These are phyloP conservation scores for Lentinula novae-zelandiae DNA, from an alignment of 1,284 basidiomycete genomes.

Conservation along the genomic window DNA sequence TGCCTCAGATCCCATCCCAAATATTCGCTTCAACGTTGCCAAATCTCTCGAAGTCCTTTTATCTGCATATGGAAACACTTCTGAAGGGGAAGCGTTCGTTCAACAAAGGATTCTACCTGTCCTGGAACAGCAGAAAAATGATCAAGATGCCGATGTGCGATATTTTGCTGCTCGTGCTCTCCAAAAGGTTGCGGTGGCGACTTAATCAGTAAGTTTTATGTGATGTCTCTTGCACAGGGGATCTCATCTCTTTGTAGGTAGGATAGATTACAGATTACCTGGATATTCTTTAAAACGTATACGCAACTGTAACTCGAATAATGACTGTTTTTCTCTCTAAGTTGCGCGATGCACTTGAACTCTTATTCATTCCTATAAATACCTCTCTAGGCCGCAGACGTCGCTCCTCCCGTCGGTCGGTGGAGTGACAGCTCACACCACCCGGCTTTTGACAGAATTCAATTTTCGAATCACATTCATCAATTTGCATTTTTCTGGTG, in stretches of 20 bases:
- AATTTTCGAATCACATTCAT: neutral
- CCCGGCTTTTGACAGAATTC: neutral
- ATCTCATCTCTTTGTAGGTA: neutral
- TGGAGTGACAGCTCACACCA: neutral
- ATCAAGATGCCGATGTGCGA: conserved; percentile 93
- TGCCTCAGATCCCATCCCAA: conserved; percentile 92
- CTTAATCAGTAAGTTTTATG: neutral
- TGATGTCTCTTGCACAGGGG: neutral
- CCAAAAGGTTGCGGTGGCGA: conserved; percentile 43
- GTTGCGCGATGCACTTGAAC: neutral
- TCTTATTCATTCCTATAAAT: neutral
- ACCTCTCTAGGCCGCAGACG: neutral
- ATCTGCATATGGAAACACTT: conserved; percentile 57
- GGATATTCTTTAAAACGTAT: conserved; percentile 1
- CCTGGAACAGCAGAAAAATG: conserved; percentile 85
- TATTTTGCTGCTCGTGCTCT: conserved; percentile 77
- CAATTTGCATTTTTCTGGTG: neutral
- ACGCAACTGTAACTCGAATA: conserved; percentile 1
- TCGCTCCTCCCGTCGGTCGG: neutral
- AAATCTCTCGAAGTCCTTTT: conserved; percentile 91
- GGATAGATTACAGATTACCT: neutral
- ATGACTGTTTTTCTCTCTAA: neutral
- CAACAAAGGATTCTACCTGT: conserved; percentile 77
- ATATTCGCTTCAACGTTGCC: conserved; percentile 99
- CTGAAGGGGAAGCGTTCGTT: conserved; percentile 77